A percentile compares a stretch with the other conserved stretches of the same genome.
Evolutionary conservation across 1,284 basidiomycete species (phyloP).

Genomic region (Caloboletus firmus): DNA sequence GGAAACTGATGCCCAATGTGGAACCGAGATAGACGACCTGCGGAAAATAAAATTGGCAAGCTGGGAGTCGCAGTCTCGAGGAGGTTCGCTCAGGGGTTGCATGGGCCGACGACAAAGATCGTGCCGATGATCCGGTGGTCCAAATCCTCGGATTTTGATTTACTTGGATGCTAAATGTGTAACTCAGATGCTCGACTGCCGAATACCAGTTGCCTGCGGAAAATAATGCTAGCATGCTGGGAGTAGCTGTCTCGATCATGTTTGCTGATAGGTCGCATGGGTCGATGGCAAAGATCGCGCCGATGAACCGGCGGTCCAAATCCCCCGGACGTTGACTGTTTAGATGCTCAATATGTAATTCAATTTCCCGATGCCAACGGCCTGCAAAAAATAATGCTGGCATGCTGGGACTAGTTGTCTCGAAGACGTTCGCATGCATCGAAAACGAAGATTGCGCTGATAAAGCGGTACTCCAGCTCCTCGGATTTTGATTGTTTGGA

Average conservation of each 20-base stretch:
- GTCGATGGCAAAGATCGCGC: neutral
- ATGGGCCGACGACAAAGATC: neutral
- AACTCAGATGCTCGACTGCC: neutral
- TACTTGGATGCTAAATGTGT: neutral
- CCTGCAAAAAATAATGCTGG: neutral
- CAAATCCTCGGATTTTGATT: neutral
- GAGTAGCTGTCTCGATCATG: neutral
- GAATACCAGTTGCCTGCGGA: neutral
- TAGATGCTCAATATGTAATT: neutral
- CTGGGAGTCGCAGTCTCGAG: neutral
- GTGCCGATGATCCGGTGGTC: neutral
- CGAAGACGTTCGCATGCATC: neutral
- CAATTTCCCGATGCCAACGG: neutral
- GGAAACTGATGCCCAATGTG: neutral
- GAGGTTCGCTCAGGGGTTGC: neutral
- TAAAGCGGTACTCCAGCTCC: neutral
- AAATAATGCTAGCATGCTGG: neutral
- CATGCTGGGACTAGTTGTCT: neutral
- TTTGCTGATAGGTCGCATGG: neutral
- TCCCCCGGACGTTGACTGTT: conserved; percentile 2
- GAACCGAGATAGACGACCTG: neutral
- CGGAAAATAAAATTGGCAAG: neutral
- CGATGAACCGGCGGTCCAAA: neutral
- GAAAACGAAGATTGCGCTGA: neutral
- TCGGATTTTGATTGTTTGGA: conserved; percentile 1